Conservation (phyloP, 305 asterid species). For the Fraxinus paxiana region DNA sequence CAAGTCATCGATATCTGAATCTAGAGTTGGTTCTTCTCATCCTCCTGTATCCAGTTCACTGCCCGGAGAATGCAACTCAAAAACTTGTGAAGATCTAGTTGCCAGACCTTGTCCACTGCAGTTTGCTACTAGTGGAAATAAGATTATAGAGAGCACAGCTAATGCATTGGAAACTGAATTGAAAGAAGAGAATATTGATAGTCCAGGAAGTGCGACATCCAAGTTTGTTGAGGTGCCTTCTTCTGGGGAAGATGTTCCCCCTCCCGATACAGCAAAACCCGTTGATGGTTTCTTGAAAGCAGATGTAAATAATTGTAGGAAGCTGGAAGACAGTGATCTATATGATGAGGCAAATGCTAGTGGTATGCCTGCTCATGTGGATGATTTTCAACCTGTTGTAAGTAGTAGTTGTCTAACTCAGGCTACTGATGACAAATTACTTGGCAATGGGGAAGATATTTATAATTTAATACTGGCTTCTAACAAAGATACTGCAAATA, state of each 20-base stretch:
- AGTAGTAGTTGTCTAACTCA: conserved; percentile 22
- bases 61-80: conserved; percentile 28
- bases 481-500: conserved; percentile 44
- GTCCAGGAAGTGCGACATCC: conserved; percentile 65
- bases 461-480: conserved; percentile 54
- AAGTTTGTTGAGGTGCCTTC: conserved; percentile 43
- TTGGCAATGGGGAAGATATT: conserved; percentile 28
- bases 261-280: conserved; percentile 29
- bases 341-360: conserved; percentile 30
- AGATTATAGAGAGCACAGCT: conserved; percentile 28
- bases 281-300: conserved; percentile 24
- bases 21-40: conserved; percentile 29
- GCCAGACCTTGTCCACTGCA: conserved; percentile 39
- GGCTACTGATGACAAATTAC: conserved; percentile 20
- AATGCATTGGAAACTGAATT: conserved; percentile 29
- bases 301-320: conserved; percentile 30
- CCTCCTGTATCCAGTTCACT: conserved; percentile 42
- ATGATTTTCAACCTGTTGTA: conserved; percentile 28
- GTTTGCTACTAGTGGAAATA: conserved; percentile 38
- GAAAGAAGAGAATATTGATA: conserved; percentile 55
- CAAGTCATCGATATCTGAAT: conserved; percentile 48
- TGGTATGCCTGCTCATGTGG: conserved; percentile 13
- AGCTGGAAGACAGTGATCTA: conserved; percentile 27
- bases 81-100: conserved; percentile 38
- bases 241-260: conserved; percentile 30